Conservation (phyloP, 495 filamentous ascomycete species). For the Chaetomium fimeti region DNA sequence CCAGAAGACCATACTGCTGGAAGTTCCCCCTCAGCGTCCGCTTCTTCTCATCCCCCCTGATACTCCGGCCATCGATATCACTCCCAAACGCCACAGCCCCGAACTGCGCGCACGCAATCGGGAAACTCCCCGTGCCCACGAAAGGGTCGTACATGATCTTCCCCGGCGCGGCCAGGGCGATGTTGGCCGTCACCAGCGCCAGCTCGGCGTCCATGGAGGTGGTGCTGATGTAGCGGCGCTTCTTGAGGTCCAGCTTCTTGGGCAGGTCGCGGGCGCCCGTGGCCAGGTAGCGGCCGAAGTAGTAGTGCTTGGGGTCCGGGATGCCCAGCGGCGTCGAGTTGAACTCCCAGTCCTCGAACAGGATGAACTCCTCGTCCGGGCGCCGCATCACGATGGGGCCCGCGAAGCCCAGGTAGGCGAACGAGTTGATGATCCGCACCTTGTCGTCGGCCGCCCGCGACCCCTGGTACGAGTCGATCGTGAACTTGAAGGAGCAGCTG, state of each 20-base stretch:
- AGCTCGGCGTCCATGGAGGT: constrained; percentile 97
- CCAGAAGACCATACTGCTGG: constrained; percentile 70
- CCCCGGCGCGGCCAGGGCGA: constrained; percentile 75
- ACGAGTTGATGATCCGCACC: constrained; percentile 70
- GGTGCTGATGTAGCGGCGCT: constrained; percentile 86
- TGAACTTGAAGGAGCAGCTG: constrained; percentile 71
- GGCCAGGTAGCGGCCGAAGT: constrained; percentile 68
- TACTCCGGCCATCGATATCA: constrained; percentile 88
- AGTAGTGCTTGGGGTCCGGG: constrained; percentile 59
- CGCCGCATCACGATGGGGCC: constrained; percentile 72
- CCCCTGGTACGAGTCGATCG: constrained; percentile 72
- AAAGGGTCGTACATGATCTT: constrained; percentile 92
- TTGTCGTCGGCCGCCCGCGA: constrained; percentile 61
- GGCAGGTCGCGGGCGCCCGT: constrained; percentile 63
- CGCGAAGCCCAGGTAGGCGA: constrained; percentile 71
- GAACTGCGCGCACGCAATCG: constrained; percentile 83
- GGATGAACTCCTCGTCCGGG: constrained; percentile 68
- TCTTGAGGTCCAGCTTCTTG: constrained; percentile 82
- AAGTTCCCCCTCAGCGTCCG: constrained; percentile 71
- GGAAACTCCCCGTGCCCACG: constrained; percentile 89
- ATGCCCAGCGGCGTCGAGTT: constrained; percentile 45
- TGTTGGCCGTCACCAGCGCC: constrained; percentile 86
- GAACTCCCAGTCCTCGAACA: constrained; percentile 75
- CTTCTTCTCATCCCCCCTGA: constrained; percentile 62
- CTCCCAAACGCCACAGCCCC: constrained; percentile 76